These are phyloP conservation scores for Fimicolochytrium jonesii DNA, from an alignment of 192 early-diverging fungal genomes.

Conservation along the genomic window DNA sequence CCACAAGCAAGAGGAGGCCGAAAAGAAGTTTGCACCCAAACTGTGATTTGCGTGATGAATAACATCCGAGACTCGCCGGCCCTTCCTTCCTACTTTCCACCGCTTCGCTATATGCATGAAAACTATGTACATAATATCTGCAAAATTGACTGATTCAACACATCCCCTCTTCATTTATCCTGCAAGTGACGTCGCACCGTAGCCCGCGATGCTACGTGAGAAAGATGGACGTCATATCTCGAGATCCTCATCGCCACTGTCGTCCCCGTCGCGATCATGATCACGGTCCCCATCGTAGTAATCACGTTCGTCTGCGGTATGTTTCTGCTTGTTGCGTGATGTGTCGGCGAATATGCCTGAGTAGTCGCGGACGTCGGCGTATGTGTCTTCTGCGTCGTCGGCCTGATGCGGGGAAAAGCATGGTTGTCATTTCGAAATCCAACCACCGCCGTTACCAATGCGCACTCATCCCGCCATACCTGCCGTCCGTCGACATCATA, in stretches of 20 bases:
- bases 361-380: constrained; percentile 38
- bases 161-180: too few species aligned
- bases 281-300: constrained; percentile 41
- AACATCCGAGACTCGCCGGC: too few species aligned
- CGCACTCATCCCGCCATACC: constrained; percentile 9
- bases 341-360: constrained; percentile 18
- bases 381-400: constrained; percentile 31
- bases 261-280: constrained; percentile 26
- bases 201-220: too few species aligned
- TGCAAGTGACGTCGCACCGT: too few species aligned
- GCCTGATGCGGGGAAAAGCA: constrained; percentile 15
- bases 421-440: not conserved
- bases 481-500: constrained; percentile 28
- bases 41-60: too few species aligned
- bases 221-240: too few species aligned
- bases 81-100: too few species aligned
- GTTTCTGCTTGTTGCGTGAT: constrained; percentile 27
- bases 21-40: not conserved
- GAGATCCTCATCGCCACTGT: constrained; percentile 2
- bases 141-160: too few species aligned
- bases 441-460: not conserved
- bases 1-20: constrained; percentile 22
- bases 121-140: too few species aligned
- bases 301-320: constrained; percentile 34
- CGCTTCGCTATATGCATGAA: too few species aligned